Percentiles rank a stretch among this genome's conserved stretches.
Evolutionary conservation across 139 green algal species (phyloP).

Genomic region (Yamagishiella unicocca): DNA sequence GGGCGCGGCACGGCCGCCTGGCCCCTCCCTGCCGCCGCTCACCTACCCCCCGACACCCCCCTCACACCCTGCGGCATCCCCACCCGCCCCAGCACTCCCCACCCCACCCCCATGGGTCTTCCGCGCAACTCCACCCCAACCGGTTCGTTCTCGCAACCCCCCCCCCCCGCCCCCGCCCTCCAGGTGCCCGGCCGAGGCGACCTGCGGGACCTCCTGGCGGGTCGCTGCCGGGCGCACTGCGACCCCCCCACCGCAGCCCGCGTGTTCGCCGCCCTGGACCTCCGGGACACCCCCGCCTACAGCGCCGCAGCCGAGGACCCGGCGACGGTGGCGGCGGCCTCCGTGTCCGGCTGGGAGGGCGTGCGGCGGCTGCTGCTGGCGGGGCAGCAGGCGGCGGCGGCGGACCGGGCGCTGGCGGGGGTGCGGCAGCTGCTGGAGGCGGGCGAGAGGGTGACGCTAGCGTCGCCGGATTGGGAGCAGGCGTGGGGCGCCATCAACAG

Average conservation of each 20-base stretch:
- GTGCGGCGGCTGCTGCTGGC: slow-evolving; percentile 23
- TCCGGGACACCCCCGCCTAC: not conserved
- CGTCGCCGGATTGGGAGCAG: slow-evolving; percentile 4
- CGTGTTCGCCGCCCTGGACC: not conserved
- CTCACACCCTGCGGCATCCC: not conserved
- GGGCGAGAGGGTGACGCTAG: not conserved
- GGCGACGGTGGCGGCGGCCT: too few relatives aligned
- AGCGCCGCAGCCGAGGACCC: not conserved
- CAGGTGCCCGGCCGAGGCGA: slow-evolving; percentile 26
- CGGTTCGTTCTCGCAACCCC: too few relatives aligned
- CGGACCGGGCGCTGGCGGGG: not conserved
- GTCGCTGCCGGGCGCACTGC: not conserved
- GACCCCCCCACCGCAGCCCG: not conserved
- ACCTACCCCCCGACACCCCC: not conserved
- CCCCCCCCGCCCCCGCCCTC: not conserved
- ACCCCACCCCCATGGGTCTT: too few relatives aligned
- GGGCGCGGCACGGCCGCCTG: too few relatives aligned
- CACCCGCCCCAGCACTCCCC: not conserved
- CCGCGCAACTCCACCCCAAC: too few relatives aligned
- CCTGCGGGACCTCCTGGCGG: slow-evolving; percentile 2
- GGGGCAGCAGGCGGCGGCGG: slow-evolving; percentile 8
- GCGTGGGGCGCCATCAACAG: slow-evolving; percentile 27
- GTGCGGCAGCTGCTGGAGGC: not conserved
- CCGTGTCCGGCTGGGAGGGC: not conserved
- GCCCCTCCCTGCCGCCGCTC: too few relatives aligned